Evolutionary conservation across 495 filamentous ascomycete genomes (phyloP), one percentile per base, ranked within the genome.

Genomic region (Hyaloscypha variabilis): DNA sequence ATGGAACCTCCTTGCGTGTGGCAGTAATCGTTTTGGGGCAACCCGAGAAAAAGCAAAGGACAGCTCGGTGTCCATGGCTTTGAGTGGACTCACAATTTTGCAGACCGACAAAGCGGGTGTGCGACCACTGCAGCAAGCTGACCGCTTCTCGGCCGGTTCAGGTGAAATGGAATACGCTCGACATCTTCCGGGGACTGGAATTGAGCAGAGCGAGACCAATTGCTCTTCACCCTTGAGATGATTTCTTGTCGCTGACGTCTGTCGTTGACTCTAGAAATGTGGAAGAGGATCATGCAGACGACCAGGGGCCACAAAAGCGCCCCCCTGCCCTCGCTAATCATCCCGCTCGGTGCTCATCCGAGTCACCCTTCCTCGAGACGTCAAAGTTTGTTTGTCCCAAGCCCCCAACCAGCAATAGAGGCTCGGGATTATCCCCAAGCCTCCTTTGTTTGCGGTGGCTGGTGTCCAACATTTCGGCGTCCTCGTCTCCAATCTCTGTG

Each of bases 1-100:
- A 29, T 52, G 63, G 55, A 52, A 30, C 21, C 55, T 65, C 63
- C 63, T 53, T 60, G 46, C 26, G 11, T 57, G n/a, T 25, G 53
- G 21, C 63, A 65, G 30, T 39, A 34, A 49, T 60, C 21, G 51
- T 54, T 54, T 54, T 11, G 25, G 51, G 51, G 25, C 23, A 54
- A 25, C 8, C 51, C 51, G 51, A 54, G 51, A 54, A 54, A 54
- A 54, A 54, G 51, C 51, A 54, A 54, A 25, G 31, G 8, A 17
- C 8, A 46, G 6, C 19, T 19, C 13, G 8, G 8, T 46, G 6
- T 46, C 39, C 39, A 46, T 14, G 39, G 13, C 39, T 34, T 6
- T 34, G 39, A 46, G 17, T 46, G 39, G 39, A 46, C 39, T 46
- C 39, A 17, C 17, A 46, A 17, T 46, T 17, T 46, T 10, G 39